Base-by-base conservation (phyloP, 2,329 filamentous ascomycete genomes). In the Fusarium odoratissimum region DNA sequence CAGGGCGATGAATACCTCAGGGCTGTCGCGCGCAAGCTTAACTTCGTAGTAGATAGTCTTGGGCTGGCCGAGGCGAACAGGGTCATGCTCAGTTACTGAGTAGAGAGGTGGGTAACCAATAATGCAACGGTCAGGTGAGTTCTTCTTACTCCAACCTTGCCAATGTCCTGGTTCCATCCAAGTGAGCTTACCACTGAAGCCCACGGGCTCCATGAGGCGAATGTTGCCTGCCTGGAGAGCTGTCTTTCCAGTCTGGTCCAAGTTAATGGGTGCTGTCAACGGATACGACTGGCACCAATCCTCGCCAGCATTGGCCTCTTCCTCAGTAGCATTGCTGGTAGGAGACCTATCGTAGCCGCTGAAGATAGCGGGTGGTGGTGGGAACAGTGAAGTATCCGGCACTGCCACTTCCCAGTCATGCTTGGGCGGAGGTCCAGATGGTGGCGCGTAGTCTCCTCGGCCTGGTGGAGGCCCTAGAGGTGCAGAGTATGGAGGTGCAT, bases 11-110 rank as follows among this genome's bases (percentile, higher is more conserved):
- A 82, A 83, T 57, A 86, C 81, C 64, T 87, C 86, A 8, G 75
- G 74, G 28, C 85, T 84, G 60, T 87, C 82, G 23, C 79, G 76
- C 6, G 83, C 81, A 37, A 94, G 84, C 58, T 85, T 85, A 14
- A 95, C 85, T 78, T 95, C 93, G 79, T 91, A 95, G 85, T 95
- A 95, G 58, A 92, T 87, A 48, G 89, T 90, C 44, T 84, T 84
- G 4, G 76, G 72, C 72, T 75, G 77, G 65, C 71, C 82, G 60
- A 62, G 86, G 4, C 80, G 80, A 4, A 86, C 80, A 0, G 91
- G 89, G 38, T 88, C 87, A 67, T 92, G 89, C 68, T 90, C 84
- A 48, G 82, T 81, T 3, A 88, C 87, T 3, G 88, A 86, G 81
- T 94, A 95, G 42, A 94, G 82, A 1, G 93, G 93, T 38, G 93